Evolutionary conservation across 2,329 filamentous ascomycete species (phyloP), one percentile per base, ranked within the genome.

Genomic region (Colletotrichum orchidophilum): DNA sequence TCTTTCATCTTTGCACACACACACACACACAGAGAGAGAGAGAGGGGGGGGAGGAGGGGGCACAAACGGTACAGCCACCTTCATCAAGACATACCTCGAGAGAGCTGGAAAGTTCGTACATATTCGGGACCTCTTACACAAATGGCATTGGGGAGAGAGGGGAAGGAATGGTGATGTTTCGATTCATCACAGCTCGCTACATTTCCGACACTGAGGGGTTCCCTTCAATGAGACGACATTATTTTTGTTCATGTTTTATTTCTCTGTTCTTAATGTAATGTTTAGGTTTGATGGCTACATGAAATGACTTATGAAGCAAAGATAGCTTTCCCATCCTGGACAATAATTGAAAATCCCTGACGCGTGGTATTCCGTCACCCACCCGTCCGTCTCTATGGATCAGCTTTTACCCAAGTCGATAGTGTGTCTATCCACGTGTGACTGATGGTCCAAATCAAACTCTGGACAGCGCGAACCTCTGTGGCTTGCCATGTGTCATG

Each of bases 201-300:
- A 57, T 39, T 61, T 35, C 49, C 67, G 49, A 5, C 27, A 39
- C 46, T 15, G 29, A 15, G 31, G 49, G 2, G 5, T 33, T 52
- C 24, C 35, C 18, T 29, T n/a, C n/a, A n/a, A n/a, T n/a, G n/a
- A 24, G 13, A 21, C 33, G 35, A 57, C 31, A n/a, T n/a, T 31
- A 18, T 58, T 55, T 59, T 27, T 11, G 8, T 21, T 11, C 2
- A 21, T 39, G 31, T n/a, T 50, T 46, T 49, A 49, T 35, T 39
- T 24, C 12, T 59, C 26, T 60, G 52, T 52, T 33, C n/a, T 52
- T 70, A 72, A 72, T 72, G 66, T 72, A 70, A 72, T 72, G 49
- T 65, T 55, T 70, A 70, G 66, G 70, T 52, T 54, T 46, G 61
- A 54, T 68, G 68, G 68, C 68, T 63, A 52, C 58, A 54, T 57